Evolutionary conservation across 2,329 filamentous ascomycete species (phyloP).

Genomic region (Rachicladosporium sp.): DNA sequence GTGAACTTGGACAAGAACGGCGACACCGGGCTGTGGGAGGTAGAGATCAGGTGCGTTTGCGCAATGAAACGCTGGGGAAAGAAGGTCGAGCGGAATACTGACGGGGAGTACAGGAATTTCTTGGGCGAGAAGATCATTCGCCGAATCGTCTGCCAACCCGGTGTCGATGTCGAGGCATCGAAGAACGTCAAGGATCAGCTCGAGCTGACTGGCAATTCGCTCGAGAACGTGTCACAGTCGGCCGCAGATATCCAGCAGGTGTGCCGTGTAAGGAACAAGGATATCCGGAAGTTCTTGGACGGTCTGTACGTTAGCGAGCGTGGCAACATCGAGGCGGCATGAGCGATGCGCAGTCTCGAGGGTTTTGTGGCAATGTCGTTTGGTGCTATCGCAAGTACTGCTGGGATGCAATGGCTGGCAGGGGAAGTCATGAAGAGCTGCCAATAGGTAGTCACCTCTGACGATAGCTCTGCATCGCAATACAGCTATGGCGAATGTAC

Average conservation of each 20-base stretch:
- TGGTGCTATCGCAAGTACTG: too few species aligned
- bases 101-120: conserved; percentile 59
- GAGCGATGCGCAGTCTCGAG: not conserved
- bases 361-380: too few species aligned
- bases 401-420: too few species aligned
- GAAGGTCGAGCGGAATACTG: too few species aligned
- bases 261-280: conserved; percentile 99
- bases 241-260: conserved; percentile 99
- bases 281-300: conserved; percentile 99
- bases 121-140: conserved; percentile 99
- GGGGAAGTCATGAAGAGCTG: too few species aligned
- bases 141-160: conserved; percentile 73
- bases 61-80: too few species aligned
- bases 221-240: conserved; percentile 95
- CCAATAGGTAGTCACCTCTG: too few species aligned
- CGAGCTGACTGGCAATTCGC: conserved; percentile 79
- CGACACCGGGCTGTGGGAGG: conserved; percentile 76
- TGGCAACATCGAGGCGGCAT: conserved; percentile 74
- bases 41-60: conserved; percentile 88
- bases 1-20: conserved; percentile 96
- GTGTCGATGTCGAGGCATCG: conserved; percentile 83
- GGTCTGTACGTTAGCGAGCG: conserved; percentile 99
- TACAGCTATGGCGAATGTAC: too few species aligned
- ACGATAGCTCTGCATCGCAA: too few species aligned
- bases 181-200: conserved; percentile 97